Evolutionary conservation across 306 rosid species (phyloP).

Genomic region (Sindora glabra): DNA sequence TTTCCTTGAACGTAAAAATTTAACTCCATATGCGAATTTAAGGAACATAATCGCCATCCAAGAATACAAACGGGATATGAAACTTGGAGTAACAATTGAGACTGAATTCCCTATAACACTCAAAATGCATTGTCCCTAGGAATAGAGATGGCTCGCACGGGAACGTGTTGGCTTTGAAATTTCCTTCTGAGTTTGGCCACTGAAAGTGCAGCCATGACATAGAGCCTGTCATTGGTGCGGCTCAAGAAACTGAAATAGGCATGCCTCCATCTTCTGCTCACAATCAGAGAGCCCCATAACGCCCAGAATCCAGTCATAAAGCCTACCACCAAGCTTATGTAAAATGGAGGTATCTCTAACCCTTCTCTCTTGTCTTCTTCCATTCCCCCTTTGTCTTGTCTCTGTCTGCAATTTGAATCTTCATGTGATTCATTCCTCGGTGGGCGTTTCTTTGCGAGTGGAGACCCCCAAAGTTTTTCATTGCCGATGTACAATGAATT

Average conservation of each 20-base stretch:
- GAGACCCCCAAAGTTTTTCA: conserved; percentile 6
- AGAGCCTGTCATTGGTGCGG: background rate
- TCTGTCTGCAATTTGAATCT: background rate
- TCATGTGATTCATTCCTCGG: background rate
- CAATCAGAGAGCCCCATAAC: background rate
- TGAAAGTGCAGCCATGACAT: conserved; percentile 3
- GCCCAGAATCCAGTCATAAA: conserved; percentile 5
- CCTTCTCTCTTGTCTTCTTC: background rate
- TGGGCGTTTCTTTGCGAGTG: background rate
- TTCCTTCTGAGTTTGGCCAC: background rate
- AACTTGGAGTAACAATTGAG: too few relatives aligned
- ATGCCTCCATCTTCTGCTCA: conserved; percentile 14
- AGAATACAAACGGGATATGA: too few relatives aligned
- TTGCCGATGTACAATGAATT: background rate
- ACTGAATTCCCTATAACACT: too few relatives aligned
- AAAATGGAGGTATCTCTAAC: background rate
- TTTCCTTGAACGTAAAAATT: too few relatives aligned
- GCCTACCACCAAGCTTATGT: background rate
- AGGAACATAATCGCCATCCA: too few relatives aligned
- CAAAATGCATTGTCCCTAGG: too few relatives aligned
- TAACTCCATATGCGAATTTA: too few relatives aligned
- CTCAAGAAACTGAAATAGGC: conserved; percentile 12
- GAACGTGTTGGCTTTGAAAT: background rate
- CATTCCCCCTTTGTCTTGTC: background rate
- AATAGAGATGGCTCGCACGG: too few relatives aligned